Evolutionary conservation across 2,329 filamentous ascomycete genomes (phyloP), one percentile per base, ranked within the genome.

Genomic region (Verticillium zaregamsianum): DNA sequence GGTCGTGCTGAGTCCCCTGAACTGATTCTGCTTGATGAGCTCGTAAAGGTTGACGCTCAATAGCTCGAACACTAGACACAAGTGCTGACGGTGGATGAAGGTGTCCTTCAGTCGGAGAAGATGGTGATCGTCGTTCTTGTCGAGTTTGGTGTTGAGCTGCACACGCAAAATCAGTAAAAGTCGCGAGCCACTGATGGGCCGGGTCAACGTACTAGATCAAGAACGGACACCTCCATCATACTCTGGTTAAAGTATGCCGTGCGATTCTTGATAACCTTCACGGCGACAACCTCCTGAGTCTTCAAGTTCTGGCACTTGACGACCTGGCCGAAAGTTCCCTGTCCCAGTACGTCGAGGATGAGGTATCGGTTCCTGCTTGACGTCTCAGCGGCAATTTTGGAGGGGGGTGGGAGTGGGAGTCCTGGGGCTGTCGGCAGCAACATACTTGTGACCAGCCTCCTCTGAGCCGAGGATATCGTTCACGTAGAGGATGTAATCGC

Each of bases 181-280:
- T 23, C n/a, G 54, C 33, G 7, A 23, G n/a, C 12, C 9, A n/a
- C 20, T 37, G 17, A 33, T 20, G 31, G 23, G 35, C 12, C 59
- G 33, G 49, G 28, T 55, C 15, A 59, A 68, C 86, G 62, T 82
- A 96, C 92, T 82, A 99, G 74, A 76, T 99, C 95, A 62, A 99
- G 82, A 28, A 99, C 95, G 2, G 95, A 99, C 35, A 99, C 95
- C 74, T 99, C 95, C 95, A 99, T 99, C 95, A 99, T 99, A 76
- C 95, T 98, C 77, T 99, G 95, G 73, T 99, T 99, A 81, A 99
- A 99, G 76, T 99, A 99, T 40, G 95, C 95, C 2, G 95, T 99
- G 70, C 94, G 89, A 77, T 99, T 99, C 80, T 99, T 99, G 79
- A 99, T 95, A 60, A 99, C 95, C 79, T 99, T 99, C 68, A 99